A percentile compares a stretch with the other conserved stretches of the same genome.
phyloP scores from a whole-genome alignment of 2,329 filamentous ascomycete species.

The Tolypocladium paradoxum region DNA sequence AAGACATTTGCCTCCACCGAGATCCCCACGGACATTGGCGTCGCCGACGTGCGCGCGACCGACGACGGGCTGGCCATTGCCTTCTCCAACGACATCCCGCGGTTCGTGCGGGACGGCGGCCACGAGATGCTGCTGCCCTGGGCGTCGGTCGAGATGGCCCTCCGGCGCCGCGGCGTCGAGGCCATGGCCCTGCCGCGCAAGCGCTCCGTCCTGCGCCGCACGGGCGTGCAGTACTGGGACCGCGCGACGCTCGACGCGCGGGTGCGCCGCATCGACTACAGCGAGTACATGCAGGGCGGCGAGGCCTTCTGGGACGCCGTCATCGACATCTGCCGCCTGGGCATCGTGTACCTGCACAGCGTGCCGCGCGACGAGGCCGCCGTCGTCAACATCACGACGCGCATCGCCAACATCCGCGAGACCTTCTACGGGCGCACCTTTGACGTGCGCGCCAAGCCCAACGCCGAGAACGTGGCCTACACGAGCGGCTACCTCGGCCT shows the following conservation, averaged over 20 bases:
- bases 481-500: slow-evolving; percentile 72
- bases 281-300: slow-evolving; percentile 56
- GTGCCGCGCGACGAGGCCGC: slow-evolving; percentile 58
- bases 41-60: slow-evolving; percentile 17
- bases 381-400: slow-evolving; percentile 56
- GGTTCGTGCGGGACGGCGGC: slow-evolving; percentile 13
- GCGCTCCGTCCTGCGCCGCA: slow-evolving; percentile 17
- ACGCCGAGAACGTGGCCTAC: slow-evolving; percentile 88
- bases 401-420: slow-evolving; percentile 69
- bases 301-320: slow-evolving; percentile 50
- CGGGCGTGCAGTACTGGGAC: slow-evolving; percentile 32
- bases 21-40: slow-evolving; percentile 22
- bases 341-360: slow-evolving; percentile 65
- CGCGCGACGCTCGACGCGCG: slow-evolving; percentile 21
- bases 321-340: slow-evolving; percentile 50
- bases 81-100: slow-evolving; percentile 43
- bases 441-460: slow-evolving; percentile 72
- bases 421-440: slow-evolving; percentile 90
- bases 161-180: slow-evolving; percentile 12
- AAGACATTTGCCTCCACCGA: slow-evolving; percentile 38
- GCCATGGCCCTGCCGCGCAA: slow-evolving; percentile 13
- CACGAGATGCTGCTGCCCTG: slow-evolving; percentile 24
- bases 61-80: slow-evolving; percentile 39
- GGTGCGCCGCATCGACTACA: slow-evolving; percentile 54
- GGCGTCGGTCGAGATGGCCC: slow-evolving; percentile 23